Evolutionary conservation across 345 rosid species (phyloP).

Genomic region (Durio zibethinus): DNA sequence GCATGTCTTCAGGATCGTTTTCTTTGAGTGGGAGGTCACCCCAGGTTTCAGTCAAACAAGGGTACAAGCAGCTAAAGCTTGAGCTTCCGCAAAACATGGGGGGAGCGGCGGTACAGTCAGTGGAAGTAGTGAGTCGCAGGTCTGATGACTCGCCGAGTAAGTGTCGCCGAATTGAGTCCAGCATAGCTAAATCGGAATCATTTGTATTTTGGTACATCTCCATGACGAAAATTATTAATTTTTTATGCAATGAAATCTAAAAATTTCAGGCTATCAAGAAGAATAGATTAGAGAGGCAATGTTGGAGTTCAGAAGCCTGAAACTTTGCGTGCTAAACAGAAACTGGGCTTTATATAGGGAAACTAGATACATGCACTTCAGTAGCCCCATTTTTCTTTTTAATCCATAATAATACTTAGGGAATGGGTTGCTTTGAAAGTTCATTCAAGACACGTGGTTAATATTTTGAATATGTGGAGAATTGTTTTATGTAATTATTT

Average conservation of each 20-base stretch:
- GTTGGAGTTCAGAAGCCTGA: too few relatives aligned
- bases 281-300: too few relatives aligned
- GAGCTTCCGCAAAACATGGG: slow-evolving; percentile 51
- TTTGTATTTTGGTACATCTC: slow-evolving; percentile 37
- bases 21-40: slow-evolving; percentile 80
- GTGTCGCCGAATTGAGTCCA: slow-evolving; percentile 51
- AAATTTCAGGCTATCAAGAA: too few relatives aligned
- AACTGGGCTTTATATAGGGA: slow-evolving; percentile 23
- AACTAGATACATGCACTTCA: slow-evolving; percentile 29
- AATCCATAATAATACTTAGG: not conserved
- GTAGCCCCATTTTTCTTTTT: too few relatives aligned
- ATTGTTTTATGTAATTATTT: too few relatives aligned
- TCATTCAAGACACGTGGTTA: slow-evolving; percentile 22
- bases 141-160: slow-evolving; percentile 46
- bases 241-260: not conserved
- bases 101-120: slow-evolving; percentile 18
- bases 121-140: slow-evolving; percentile 18
- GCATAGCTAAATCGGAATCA: slow-evolving; percentile 44
- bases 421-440: slow-evolving; percentile 7
- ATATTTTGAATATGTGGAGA: too few relatives aligned
- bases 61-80: slow-evolving; percentile 63
- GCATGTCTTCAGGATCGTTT: slow-evolving; percentile 84
- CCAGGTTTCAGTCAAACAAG: slow-evolving; percentile 84
- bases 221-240: not conserved
- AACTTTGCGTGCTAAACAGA: not conserved